phyloP scores from a whole-genome alignment of 176 grass and related monocot species.

The Puya raimondii region DNA sequence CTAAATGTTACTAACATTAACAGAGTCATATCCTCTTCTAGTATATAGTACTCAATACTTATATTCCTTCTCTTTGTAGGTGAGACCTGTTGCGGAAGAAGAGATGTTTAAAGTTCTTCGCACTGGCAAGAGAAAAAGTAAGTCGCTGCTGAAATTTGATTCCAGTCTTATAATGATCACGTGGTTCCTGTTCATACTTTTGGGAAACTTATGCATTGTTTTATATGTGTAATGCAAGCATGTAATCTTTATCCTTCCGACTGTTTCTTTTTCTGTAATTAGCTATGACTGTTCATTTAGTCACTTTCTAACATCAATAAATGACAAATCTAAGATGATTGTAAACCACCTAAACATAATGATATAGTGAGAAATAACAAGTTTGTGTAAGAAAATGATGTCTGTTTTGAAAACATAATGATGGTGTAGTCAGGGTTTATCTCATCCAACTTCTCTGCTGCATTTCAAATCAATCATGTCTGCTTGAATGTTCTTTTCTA shows the following conservation, averaged over 20 bases:
- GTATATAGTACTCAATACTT: not conserved
- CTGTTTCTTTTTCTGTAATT: too few relatives aligned
- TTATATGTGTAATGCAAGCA: not conserved
- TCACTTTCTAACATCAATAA: too few relatives aligned
- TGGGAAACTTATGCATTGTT: not conserved
- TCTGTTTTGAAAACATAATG: too few relatives aligned
- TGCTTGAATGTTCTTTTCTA: too few relatives aligned
- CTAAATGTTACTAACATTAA: not conserved
- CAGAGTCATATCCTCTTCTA: not conserved
- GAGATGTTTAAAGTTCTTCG: constrained; percentile 81
- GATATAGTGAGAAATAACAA: too few relatives aligned
- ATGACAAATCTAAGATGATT: too few relatives aligned
- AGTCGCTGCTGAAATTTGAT: constrained; percentile 11
- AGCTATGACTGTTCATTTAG: too few relatives aligned
- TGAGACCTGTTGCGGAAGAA: constrained; percentile 71
- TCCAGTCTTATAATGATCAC: not conserved
- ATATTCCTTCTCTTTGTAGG: constrained; percentile 27
- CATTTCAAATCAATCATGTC: too few relatives aligned
- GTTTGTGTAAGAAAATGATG: too few relatives aligned
- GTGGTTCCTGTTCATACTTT: not conserved
- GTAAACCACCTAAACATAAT: too few relatives aligned
- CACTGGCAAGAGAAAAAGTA: constrained; percentile 79
- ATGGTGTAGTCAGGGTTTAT: too few relatives aligned
- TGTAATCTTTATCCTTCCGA: not conserved
- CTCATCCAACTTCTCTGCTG: too few relatives aligned